phyloP scores from a whole-genome alignment of 1,139 yeast species.

The Scheffersomyces segobiensis region DNA sequence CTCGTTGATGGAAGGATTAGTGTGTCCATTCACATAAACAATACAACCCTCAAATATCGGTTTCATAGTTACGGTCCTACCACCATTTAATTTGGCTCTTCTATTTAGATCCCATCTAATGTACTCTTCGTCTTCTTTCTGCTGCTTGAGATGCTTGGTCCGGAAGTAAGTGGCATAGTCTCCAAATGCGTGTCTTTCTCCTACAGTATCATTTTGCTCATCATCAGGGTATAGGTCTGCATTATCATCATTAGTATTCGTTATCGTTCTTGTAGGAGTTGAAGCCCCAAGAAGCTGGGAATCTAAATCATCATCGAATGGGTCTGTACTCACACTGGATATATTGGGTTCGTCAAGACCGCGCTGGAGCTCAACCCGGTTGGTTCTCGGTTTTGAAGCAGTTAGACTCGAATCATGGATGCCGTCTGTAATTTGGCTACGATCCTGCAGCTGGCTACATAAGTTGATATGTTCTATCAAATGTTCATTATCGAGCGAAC shows the following conservation, averaged over 20 bases:
- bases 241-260: conserved; percentile 1
- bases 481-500: conserved; percentile 42
- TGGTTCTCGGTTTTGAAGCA: conserved; percentile 9
- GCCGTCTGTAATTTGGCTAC: conserved; percentile 3
- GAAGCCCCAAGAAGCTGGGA: conserved; percentile 13
- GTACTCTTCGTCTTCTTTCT: conserved; percentile 58
- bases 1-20: conserved; percentile 72
- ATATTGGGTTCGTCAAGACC: conserved; percentile 9
- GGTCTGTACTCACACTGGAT: conserved; percentile 28
- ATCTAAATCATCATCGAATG: conserved; percentile 45
- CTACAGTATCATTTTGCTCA: conserved; percentile 13
- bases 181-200: conserved; percentile 57
- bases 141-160: conserved; percentile 69
- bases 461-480: conserved; percentile 38
- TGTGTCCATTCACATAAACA: conserved; percentile 83
- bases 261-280: neutral
- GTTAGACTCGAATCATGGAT: conserved; percentile 5
- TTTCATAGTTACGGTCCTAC: conserved; percentile 8
- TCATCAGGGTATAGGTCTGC: neutral
- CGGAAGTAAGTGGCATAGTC: conserved; percentile 69
- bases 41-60: conserved; percentile 62
- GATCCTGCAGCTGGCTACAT: conserved; percentile 26
- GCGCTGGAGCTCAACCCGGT: conserved; percentile 9
- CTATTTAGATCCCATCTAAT: conserved; percentile 50
- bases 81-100: conserved; percentile 13